Evolutionary conservation across 2,329 filamentous ascomycete species (phyloP), one percentile per base, ranked within the genome.

Genomic region (Coniochaeta prunicola): DNA sequence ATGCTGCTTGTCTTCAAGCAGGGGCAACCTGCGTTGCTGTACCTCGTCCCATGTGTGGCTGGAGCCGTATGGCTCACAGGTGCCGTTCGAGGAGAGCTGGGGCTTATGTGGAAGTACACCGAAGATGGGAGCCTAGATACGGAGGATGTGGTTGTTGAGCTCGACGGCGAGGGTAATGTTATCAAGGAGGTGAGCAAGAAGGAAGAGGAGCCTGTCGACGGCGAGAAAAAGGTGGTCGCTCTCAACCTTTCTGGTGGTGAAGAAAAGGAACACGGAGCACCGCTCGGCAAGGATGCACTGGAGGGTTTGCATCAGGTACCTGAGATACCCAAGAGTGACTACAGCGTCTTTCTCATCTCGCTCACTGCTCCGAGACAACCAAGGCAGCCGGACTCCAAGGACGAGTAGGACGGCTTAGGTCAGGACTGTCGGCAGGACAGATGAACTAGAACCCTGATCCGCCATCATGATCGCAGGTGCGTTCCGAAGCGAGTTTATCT

Each of bases 11-110:
- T 91, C 10, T 94, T 86, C 67, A 81, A 88, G 53, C 91, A 91
- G 62, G 91, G 90, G 2, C 93, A 99, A 69, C 93, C 93, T 0
- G 93, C 94, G 8, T 79, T 99, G 33, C 77, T 99, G 15, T 97
- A 97, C 69, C 84, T 99, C 7, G 94, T 97, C 0, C 93, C 93
- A 0, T 88, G 90, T 0, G 91, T 97, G 0, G 75, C 97, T 5
- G 78, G 82, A 1, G 82, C 87, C 1, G 69, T 94, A 1, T 96
- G 91, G 88, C 72, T 85, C 3, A 94, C 89, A 1, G 93, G 88
- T 0, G 65, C 86, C 4, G 69, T 81, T 19, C 83, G 86, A 12
- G 89, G 91, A 2, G 92, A 97, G 68, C 63, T 93, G 2, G 78
- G 77, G 56, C 73, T 86, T 45, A 88, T 97, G 83, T 96, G 90